Base-by-base conservation (phyloP, 352 stramenopile genomes). In the Phytopythium chamaehyphon region DNA sequence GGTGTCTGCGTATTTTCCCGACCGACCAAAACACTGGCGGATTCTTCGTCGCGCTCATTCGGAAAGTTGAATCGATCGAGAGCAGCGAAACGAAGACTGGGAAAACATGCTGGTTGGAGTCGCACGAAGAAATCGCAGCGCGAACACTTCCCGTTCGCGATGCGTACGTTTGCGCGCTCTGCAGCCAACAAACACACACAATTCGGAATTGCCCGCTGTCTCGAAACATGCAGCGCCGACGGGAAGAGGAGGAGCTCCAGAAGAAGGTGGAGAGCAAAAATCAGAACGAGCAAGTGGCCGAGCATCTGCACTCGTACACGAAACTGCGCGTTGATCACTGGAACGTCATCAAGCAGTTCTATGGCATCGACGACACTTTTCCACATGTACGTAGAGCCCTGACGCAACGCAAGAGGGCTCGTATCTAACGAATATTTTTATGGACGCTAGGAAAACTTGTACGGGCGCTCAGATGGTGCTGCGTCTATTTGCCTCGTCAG, bases 11-110 rank as follows among this genome's bases (percentile, higher is more conserved):
- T 6, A 78, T 99, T 35, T 87, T 99, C 44, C 97, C 97, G 5
- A 98, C 98, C 19, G 95, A 99, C 69, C 86, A 98, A 48, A 93
- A 99, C 65, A 98, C 95, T 1, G 96, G 96, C 26, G 97, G 96
- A 16, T 99, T 99, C 67, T 99, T 99, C 64, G 80, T 99, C 15
- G 88, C 90, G 19, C 73, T 99, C 8, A 71, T 99, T 23, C 62
- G 83, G 28, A 98, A 98, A 55, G 49, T 61, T n/a, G n/a, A 14
- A 5, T 8, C 6, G 1, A 33, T 33, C 5, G 9, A 15, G 21
- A 44, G 39, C 5, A 44, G 9, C 18, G 15, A 75, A 51, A 40
- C 61, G 33, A 24, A 47, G 58, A 7, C 56, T 87, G 1, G 60
- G 56, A 24, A 57, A 6, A 61, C 88, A 38, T 44, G 28, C 11